Base-by-base conservation (phyloP, 2,329 filamentous ascomycete genomes). In the Venturia aucupariae region DNA sequence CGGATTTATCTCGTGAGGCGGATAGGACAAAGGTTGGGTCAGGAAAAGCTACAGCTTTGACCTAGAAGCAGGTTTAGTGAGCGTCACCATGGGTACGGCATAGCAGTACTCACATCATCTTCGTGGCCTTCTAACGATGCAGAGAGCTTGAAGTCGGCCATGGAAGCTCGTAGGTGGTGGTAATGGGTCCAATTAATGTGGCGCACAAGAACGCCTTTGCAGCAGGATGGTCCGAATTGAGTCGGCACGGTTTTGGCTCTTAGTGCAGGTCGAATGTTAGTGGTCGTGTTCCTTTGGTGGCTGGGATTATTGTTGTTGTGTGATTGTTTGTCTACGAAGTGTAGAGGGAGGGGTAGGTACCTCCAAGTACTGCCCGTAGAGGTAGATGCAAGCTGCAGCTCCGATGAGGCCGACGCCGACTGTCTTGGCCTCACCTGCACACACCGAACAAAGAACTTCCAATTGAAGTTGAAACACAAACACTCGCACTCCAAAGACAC, bases 131-230 rank as follows among this genome's bases (percentile, higher is more conserved):
- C 80, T 69, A 99, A 84, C 73, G 90, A 89, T 70, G 93, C 92
- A 67, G 94, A 96, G 72, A 99, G 86, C 83, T 93, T 96, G 83
- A 91, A 97, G 74, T 92, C 88, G 76, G 83, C 80, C 89, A 93
- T 92, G 30, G 51, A 15, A n/a, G 51, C 22, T 41, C 1, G 39
- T 13, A 17, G 39, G 39, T 41, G 39, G 15, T 41, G 13, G 39
- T n/a, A n/a, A n/a, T n/a, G 3, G 38, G 30, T 3, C 4, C 30
- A 19, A 32, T 30, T 27, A 19, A 32, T 30, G 27, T 32, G 51
- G 51, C 51, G 51, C n/a, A n/a, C 7, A 1, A 48, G 22, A 22
- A 44, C 51, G 51, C 24, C 48, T 54, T 54, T 15, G 48, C 48
- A 54, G 48, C 48, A 30, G 48, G 22, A 51, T 30, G 3, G 22